These are phyloP conservation scores for Hyphodiscus hymeniophilus DNA, from an alignment of 495 filamentous ascomycete species.

Conservation along the genomic window DNA sequence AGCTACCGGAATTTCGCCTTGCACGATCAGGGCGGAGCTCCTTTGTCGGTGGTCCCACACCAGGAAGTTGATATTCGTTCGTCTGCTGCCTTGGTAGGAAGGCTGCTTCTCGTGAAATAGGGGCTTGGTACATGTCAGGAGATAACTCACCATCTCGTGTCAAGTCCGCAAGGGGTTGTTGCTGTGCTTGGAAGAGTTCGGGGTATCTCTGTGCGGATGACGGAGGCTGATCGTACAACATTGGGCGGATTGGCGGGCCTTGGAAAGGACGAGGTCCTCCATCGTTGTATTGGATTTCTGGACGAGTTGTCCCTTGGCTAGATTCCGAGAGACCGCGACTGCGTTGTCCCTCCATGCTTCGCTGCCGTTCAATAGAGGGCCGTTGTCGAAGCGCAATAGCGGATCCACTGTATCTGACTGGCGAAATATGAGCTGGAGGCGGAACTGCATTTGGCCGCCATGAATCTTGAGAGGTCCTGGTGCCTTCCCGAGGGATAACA, in stretches of 20 bases:
- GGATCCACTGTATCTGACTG: not conserved
- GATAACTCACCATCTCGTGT: conserved; percentile 12
- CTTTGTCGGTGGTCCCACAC: conserved; percentile 23
- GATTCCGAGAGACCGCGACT: conserved; percentile 7
- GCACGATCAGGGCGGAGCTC: conserved; percentile 5
- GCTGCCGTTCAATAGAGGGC: conserved; percentile 11
- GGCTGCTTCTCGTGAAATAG: conserved; percentile 19
- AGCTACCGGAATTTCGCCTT: conserved; percentile 30
- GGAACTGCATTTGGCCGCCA: conserved; percentile 13
- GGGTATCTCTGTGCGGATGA: conserved; percentile 32
- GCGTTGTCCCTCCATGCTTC: not conserved
- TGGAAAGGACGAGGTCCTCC: not conserved
- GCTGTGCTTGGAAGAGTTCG: conserved; percentile 21
- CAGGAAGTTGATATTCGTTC: conserved; percentile 28
- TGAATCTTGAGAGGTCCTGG: conserved; percentile 12
- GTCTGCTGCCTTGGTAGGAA: conserved; percentile 29
- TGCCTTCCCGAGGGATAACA: not conserved
- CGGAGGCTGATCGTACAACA: conserved; percentile 23
- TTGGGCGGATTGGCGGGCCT: too few relatives aligned
- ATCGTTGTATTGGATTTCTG: not conserved
- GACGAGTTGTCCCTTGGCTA: not conserved
- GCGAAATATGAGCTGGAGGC: not conserved
- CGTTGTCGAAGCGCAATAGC: not conserved
- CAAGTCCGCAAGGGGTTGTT: not conserved
- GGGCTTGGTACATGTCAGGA: conserved; percentile 19